Evolutionary conservation across 2,329 filamentous ascomycete species (phyloP), one percentile per base, ranked within the genome.

Genomic region (Claviceps sorghi): DNA sequence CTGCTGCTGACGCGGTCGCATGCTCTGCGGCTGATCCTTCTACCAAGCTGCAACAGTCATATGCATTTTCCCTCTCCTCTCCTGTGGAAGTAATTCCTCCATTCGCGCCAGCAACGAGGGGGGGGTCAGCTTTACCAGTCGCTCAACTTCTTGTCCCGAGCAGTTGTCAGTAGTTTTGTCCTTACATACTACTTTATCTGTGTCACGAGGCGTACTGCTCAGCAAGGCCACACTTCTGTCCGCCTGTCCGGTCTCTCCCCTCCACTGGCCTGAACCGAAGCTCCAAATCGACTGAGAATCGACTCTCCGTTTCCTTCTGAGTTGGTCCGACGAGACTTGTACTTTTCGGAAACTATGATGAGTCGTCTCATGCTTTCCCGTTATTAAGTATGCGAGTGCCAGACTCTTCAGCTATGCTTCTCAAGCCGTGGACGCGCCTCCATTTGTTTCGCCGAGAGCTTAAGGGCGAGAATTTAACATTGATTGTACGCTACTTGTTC

Each of bases 401-500:
- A 4, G 42, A 42, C 38, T 21, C 42, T 21, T 34, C 52, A 32
- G 17, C 52, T 29, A 19, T 4, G 26, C 29, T 19, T 45, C 21
- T 36, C 30, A 40, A 26, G 17, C 32, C 43, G 47, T 46, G 41
- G 36, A n/a, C 17, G n/a, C 22, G 30, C 4, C 26, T 29, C n/a
- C 47, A 22, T 3, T 40, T 19, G 19, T 30, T 43, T n/a, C 52
- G 52, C 26, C 54, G 54, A 44, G 47, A 45, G 7, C 41, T 53
- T 6, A 48, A 46, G 26, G 47, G 32, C 47, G 54, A 50, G 21
- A 54, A 34, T 21, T 26, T 55, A 4, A 53, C 52, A 19, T 48
- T 58, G 21, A 50, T 56, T 50, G 58, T 59, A 53, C 22, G 57
- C 53, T 34, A 8, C 46, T 47, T 34, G 8, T 29, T 29, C 21